Evolutionary conservation across 345 rosid species (phyloP), one percentile per base, ranked within the genome.

Genomic region (Syzygium jambos): DNA sequence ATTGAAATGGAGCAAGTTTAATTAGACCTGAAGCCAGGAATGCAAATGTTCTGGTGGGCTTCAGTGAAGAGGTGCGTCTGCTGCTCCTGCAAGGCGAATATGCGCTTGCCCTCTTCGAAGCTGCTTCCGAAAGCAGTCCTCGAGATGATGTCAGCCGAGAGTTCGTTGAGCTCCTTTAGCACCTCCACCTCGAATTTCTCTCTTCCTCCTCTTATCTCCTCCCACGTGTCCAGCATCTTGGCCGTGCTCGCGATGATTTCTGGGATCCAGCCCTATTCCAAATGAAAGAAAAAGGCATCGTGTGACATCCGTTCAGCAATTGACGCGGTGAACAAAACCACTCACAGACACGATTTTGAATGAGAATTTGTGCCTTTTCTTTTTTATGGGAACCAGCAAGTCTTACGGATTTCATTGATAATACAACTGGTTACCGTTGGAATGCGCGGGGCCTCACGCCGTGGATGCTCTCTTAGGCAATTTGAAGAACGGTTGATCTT

Each of bases 81-180:
- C 63, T 93, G 92, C 89, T 97, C 98, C 84, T 96, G 99, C 53
- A 96, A 77, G 65, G 89, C 55, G 63, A 97, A 97, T 68, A 96
- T 93, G 6, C 84, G 93, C 57, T 93, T 95, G 51, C 99, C 98
- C 92, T 95, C 96, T 86, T 95, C 94, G 43, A 89, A 95, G 80
- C 91, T 93, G 91, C 98, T 95, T 23, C 98, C 98, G 87, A 96
- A 96, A 86, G 95, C 96, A n/a, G 98, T 95, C 89, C 95, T 93
- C 49, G 98, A 96, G 68, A 96, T 93, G 23, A 94, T 85, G 68
- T 96, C 96, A 29, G 95, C 96, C 25, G 97, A 93, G 51, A 96
- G 94, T 15, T 78, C 90, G 51, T 95, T 94, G 56, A 96, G 90
- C 78, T 95, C 94, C 84, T 87, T 92, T 56, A 91, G 91, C 61